Base-by-base conservation (phyloP, 2,329 filamentous ascomycete species). In the Dactylellina sp. region DNA sequence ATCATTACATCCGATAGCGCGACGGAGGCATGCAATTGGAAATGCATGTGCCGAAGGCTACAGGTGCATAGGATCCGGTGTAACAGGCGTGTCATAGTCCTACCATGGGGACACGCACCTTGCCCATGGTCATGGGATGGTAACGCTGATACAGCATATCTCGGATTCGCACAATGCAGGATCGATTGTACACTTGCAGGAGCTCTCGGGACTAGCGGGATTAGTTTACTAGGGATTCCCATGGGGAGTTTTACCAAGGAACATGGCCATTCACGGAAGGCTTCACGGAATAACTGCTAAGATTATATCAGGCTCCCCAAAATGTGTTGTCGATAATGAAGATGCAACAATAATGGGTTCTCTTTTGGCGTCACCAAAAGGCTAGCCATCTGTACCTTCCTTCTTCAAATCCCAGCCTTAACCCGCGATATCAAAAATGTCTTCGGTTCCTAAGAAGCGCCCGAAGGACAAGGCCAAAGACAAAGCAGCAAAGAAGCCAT, bases 401-500 rank as follows among this genome's bases (percentile, higher is more conserved):
- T 25, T 9, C 20, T 28, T 63, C 6, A 24, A 14, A 35, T 32
- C 9, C 28, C 28, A 24, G 2, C 2, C 16, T 56, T 9, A 3
- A n/a, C 25, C 39, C 7, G 9, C 28, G 25, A 47, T 44, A 25
- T 11, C 52, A 16, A 42, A 32, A 25, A 72, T 72, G 68, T 59
- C 59, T 1, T 37, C 68, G 9, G 49, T 20, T 22, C 49, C 39
- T 4, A 64, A 60, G 39, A 52, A 52, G 22, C 61, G 56, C 6
- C 46, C 49, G 20, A 75, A 75, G 32, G 75, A 75, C 37, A 64
- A 77, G 50, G 65, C 61, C 22, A 75, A 76, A 71, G 62, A 68
- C 32, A 78, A 77, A 62, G 75, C 72, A 25, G 60, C 57, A 56
- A 79, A 79, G 71, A 80, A 79, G 60, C 79, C 79, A 14, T 79